Base-by-base conservation (phyloP, 768 basidiomycete genomes). In the Tricholoma bakamatsutake region DNA sequence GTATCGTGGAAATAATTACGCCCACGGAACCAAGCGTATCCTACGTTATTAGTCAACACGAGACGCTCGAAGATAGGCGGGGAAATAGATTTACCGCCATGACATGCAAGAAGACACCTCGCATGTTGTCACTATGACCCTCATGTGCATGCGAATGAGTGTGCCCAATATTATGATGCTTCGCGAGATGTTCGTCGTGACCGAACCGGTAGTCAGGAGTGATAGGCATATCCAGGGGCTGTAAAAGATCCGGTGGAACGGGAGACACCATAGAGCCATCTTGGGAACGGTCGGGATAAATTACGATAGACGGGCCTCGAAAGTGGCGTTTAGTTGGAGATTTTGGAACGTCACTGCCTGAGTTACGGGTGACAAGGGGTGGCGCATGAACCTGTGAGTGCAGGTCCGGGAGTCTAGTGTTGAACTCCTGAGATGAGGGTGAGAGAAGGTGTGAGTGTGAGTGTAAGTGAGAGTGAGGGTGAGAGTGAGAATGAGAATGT, bases 71-170 rank as follows among this genome's bases (percentile, higher is more conserved):
- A 12, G 43, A 28, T 24, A 17, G 7, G 48, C 7, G 10, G 50
- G 30, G 27, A 51, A 10, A 7, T 7, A 15, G 11, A 69, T 84
- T 61, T 72, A 91, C 90, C 55, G 94, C 94, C 86, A 97, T 87
- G 47, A 99, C 96, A 66, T 99, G 96, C 54, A 98, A 72, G 69
- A 99, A 99, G 62, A 99, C 94, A 15, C 97, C 97, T 33, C 94
- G 88, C 97, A 99, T 99, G 68, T 99, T 99, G 69, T 98, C 93
- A 70, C 90, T 93, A 65, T 96, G 93, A 0, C 90, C 88, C 69
- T 93, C 88, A 61, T 87, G 88, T 10, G 74, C 70, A 30, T 77
- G 77, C 40, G 71, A 68, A 63, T 81, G 84, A 2, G 71, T 68
- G 67, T 85, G 75, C 27, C 65, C 67, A 18, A 67, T 58, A 18